Evolutionary conservation across 345 rosid genomes (phyloP).

Genomic region (Camelina sativa): DNA sequence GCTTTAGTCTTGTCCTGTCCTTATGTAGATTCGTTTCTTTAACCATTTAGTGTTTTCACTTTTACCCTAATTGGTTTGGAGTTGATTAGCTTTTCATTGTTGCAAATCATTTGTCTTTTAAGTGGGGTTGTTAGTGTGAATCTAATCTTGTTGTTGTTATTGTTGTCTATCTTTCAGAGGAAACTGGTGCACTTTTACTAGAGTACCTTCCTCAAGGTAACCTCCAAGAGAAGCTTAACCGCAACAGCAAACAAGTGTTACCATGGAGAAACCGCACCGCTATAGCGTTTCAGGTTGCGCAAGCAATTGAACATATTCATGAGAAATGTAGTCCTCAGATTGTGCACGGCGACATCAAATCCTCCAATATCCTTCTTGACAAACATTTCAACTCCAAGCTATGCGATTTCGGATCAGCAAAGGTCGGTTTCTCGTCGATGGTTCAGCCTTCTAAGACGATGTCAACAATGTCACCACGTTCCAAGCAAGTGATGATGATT

Average conservation of each 20-base stretch:
- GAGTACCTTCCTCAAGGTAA: constrained; percentile 74
- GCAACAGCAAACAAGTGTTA: constrained; percentile 45
- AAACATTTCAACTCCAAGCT: constrained; percentile 71
- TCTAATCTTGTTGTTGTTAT: background rate
- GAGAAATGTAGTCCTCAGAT: constrained; percentile 72
- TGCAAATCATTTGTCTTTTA: background rate
- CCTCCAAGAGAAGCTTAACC: constrained; percentile 73
- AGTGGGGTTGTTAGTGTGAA: background rate
- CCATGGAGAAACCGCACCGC: constrained; percentile 66
- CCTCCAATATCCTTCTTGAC: constrained; percentile 80
- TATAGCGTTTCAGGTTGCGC: constrained; percentile 71
- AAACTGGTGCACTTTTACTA: constrained; percentile 70
- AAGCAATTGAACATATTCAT: constrained; percentile 80
- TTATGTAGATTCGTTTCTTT: constrained; percentile 17
- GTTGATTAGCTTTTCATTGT: background rate
- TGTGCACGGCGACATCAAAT: constrained; percentile 83
- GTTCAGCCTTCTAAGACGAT: constrained; percentile 47
- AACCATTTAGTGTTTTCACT: background rate
- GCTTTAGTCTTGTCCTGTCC: constrained; percentile 37
- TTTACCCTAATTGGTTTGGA: background rate
- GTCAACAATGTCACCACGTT: constrained; percentile 33
- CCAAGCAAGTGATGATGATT: constrained; percentile 65
- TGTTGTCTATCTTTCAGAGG: constrained; percentile 48
- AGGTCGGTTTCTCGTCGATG: constrained; percentile 77
- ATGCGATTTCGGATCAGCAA: constrained; percentile 88